phyloP scores from a whole-genome alignment of 1,139 yeast species.

The Zygotorulaspora mrakii region DNA sequence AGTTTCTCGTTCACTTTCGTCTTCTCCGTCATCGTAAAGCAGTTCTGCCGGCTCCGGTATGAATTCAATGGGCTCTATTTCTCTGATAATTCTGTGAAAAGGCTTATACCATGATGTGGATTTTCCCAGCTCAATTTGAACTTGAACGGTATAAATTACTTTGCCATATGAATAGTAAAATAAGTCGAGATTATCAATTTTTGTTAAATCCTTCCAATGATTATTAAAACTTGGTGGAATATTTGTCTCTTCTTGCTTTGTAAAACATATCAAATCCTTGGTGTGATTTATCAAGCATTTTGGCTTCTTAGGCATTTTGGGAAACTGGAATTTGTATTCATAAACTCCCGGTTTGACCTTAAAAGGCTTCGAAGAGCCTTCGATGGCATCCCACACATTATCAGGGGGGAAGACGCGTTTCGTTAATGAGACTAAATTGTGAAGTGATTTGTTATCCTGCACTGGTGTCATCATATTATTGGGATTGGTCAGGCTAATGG shows the following conservation, averaged over 20 bases:
- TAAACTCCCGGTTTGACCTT: constrained; percentile 31
- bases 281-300: constrained; percentile 27
- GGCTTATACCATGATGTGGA: constrained; percentile 30
- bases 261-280: constrained; percentile 22
- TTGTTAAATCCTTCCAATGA: constrained; percentile 24
- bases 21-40: constrained; percentile 15
- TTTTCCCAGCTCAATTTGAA: constrained; percentile 29
- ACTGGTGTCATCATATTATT: constrained; percentile 27
- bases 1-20: constrained; percentile 4
- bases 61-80: constrained; percentile 24
- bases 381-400: constrained; percentile 32
- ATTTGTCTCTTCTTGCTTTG: constrained; percentile 21
- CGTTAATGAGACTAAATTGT: constrained; percentile 22
- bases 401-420: constrained; percentile 34
- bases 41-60: constrained; percentile 25
- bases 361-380: constrained; percentile 30
- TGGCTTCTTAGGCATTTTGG: constrained; percentile 26
- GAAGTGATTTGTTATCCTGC: constrained; percentile 28
- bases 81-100: constrained; percentile 23
- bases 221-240: constrained; percentile 35
- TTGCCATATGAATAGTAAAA: constrained; percentile 32
- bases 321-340: constrained; percentile 28
- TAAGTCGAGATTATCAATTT: constrained; percentile 27
- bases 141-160: constrained; percentile 30
- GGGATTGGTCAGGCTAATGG: constrained; percentile 23